A percentile compares a stretch with the other conserved stretches of the same genome.
Evolutionary conservation across 2,329 filamentous ascomycete species (phyloP).

Genomic region (Claviceps sp.): DNA sequence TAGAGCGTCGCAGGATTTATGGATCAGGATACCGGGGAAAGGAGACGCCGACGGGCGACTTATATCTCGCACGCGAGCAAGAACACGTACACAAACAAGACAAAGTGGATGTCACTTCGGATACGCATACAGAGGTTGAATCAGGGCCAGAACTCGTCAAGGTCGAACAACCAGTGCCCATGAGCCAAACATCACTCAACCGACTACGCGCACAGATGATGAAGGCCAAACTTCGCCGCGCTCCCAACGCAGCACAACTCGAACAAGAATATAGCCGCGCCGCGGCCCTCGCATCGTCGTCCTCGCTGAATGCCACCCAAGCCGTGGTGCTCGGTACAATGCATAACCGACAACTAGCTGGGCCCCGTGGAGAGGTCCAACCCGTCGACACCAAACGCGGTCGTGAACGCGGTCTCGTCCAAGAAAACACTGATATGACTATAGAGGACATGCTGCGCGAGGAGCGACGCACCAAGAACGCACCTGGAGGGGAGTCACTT

Average conservation of each 20-base stretch:
- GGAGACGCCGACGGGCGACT: slow-evolving; percentile 74
- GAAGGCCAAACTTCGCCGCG: slow-evolving; percentile 78
- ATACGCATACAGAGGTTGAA: slow-evolving; percentile 11
- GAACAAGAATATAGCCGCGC: slow-evolving; percentile 76
- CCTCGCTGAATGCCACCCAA: slow-evolving; percentile 34
- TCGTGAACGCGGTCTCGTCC: slow-evolving; percentile 68
- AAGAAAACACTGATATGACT: slow-evolving; percentile 89
- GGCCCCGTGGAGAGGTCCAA: slow-evolving; percentile 59
- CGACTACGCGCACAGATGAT: slow-evolving; percentile 86
- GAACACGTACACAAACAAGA: background rate
- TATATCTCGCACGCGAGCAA: slow-evolving; percentile 61
- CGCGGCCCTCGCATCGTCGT: slow-evolving; percentile 37
- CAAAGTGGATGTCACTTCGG: slow-evolving; percentile 17
- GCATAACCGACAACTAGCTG: slow-evolving; percentile 81
- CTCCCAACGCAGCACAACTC: slow-evolving; percentile 60
- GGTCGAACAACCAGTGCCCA: slow-evolving; percentile 32
- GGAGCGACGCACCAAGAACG: slow-evolving; percentile 71
- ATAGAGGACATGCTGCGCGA: slow-evolving; percentile 96
- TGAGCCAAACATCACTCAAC: slow-evolving; percentile 75
- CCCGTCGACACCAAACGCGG: slow-evolving; percentile 68
- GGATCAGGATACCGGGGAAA: slow-evolving; percentile 75
- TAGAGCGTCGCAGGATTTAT: slow-evolving; percentile 72
- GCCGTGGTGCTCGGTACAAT: slow-evolving; percentile 69
- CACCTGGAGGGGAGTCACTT: slow-evolving; percentile 65
- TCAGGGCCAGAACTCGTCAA: slow-evolving; percentile 44